These are phyloP conservation scores for Paramecium pentaurelia DNA, from an alignment of 73 alveolate genomes.

Conservation along the genomic window DNA sequence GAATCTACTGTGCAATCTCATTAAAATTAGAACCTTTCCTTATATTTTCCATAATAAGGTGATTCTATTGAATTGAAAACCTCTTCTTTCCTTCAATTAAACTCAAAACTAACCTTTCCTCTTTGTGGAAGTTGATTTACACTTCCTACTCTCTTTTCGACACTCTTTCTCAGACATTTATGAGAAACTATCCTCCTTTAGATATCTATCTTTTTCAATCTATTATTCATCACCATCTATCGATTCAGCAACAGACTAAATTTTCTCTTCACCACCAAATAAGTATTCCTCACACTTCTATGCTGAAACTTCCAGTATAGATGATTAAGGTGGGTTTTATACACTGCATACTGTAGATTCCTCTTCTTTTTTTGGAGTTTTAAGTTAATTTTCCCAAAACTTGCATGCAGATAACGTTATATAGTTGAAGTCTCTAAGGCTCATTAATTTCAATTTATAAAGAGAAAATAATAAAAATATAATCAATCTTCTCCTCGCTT, in stretches of 20 bases:
- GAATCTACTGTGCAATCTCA: not conserved
- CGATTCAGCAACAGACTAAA: not conserved
- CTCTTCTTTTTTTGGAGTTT: not conserved
- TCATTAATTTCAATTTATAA: slow-evolving; percentile 1
- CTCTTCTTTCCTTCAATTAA: not conserved
- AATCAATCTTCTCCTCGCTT: not conserved
- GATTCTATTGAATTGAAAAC: not conserved
- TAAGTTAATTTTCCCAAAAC: not conserved
- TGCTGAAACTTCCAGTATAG: not conserved
- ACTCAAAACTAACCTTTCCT: not conserved
- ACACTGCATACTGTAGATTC: not conserved
- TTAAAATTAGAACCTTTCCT: not conserved
- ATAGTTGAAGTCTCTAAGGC: not conserved
- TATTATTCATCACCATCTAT: not conserved
- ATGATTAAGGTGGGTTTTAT: not conserved
- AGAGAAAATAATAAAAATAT: not conserved
- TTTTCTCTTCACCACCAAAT: not conserved
- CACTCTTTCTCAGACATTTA: not conserved
- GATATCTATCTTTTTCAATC: not conserved
- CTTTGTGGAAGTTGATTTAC: not conserved
- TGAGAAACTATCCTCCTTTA: not conserved
- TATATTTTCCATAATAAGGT: not conserved
- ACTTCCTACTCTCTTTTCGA: not conserved
- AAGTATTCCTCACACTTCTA: slow-evolving; percentile 13
- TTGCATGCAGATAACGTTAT: not conserved